A percentile compares a stretch with the other conserved stretches of the same genome.
phyloP scores from a whole-genome alignment of 306 rosid genomes.

The Echinosophora koreensis region DNA sequence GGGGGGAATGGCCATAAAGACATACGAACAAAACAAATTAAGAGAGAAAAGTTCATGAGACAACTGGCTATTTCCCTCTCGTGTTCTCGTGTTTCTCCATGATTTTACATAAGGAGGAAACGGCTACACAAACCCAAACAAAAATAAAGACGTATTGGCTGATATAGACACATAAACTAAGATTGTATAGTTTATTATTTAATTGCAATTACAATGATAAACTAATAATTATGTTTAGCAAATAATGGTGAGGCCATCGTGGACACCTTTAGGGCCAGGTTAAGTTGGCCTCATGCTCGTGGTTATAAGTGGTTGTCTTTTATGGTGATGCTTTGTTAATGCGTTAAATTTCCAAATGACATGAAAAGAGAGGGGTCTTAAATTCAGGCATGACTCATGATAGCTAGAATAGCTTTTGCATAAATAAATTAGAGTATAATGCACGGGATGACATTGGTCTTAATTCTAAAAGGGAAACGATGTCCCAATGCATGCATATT shows the following conservation, averaged over 20 bases:
- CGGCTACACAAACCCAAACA: constrained; percentile 32
- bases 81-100: constrained; percentile 35
- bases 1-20: constrained; percentile 26
- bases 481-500: constrained; percentile 36
- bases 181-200: background rate
- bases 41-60: constrained; percentile 1
- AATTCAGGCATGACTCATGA: constrained; percentile 36
- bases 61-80: constrained; percentile 40
- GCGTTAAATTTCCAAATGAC: constrained; percentile 33
- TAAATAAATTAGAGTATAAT: constrained; percentile 16
- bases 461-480: background rate
- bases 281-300: constrained; percentile 30
- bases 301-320: constrained; percentile 48
- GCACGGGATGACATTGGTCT: constrained; percentile 11
- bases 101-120: constrained; percentile 18
- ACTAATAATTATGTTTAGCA: background rate
- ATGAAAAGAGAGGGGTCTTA: constrained; percentile 42
- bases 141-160: background rate
- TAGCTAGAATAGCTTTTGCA: constrained; percentile 22
- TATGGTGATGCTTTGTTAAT: constrained; percentile 27
- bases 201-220: background rate
- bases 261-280: constrained; percentile 35
- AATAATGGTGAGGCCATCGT: constrained; percentile 28
- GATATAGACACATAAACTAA: background rate
- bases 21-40: constrained; percentile 46